These are phyloP conservation scores for Saturnispora diversa DNA, from an alignment of 805 yeast genomes.

Conservation along the genomic window DNA sequence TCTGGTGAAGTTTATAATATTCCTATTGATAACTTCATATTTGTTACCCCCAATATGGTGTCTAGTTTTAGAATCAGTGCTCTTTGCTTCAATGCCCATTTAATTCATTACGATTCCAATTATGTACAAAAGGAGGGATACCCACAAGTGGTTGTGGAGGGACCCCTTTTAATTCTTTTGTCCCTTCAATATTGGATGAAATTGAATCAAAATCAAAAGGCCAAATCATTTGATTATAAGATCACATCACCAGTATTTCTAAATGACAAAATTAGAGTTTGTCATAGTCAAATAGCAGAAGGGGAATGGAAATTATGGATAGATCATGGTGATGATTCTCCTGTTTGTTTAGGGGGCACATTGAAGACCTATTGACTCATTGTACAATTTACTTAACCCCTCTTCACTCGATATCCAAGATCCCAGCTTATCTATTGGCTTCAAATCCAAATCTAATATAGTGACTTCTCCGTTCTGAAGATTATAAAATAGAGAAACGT, in stretches of 20 bases:
- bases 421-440: slow-evolving; percentile 34
- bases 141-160: slow-evolving; percentile 61
- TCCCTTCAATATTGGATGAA: slow-evolving; percentile 40
- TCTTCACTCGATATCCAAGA: slow-evolving; percentile 35
- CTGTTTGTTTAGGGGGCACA: slow-evolving; percentile 17
- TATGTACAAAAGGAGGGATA: slow-evolving; percentile 57
- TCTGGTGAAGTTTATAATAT: not conserved
- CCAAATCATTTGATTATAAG: slow-evolving; percentile 38
- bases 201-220: slow-evolving; percentile 3
- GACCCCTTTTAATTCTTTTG: slow-evolving; percentile 66
- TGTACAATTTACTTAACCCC: slow-evolving; percentile 12
- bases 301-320: slow-evolving; percentile 25
- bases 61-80: slow-evolving; percentile 60
- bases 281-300: slow-evolving; percentile 13
- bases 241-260: slow-evolving; percentile 45
- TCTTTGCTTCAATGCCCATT: slow-evolving; percentile 74
- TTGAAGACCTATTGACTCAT: slow-evolving; percentile 8
- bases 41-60: slow-evolving; percentile 32
- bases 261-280: slow-evolving; percentile 29
- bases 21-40: slow-evolving; percentile 22
- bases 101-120: slow-evolving; percentile 61
- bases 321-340: slow-evolving; percentile 7
- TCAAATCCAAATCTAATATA: slow-evolving; percentile 44
- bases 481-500: slow-evolving; percentile 41
- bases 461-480: slow-evolving; percentile 24